Evolutionary conservation across 2,329 filamentous ascomycete genomes (phyloP).

Genomic region (Iodosphaeria phyllophila): DNA sequence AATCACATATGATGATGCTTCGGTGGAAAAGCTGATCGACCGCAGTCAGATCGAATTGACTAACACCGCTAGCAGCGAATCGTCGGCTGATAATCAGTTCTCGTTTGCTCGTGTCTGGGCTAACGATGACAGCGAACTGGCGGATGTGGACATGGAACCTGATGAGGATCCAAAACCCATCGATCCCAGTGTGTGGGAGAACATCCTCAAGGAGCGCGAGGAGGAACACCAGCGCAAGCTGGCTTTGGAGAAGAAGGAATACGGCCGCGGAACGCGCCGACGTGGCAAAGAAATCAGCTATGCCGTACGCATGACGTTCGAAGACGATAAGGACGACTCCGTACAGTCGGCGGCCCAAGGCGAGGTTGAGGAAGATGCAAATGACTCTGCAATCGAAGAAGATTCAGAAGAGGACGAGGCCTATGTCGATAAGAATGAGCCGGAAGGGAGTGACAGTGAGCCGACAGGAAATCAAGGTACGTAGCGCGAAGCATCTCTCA

Average conservation of each 20-base stretch:
- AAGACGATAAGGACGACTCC: slow-evolving; percentile 8
- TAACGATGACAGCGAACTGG: slow-evolving; percentile 53
- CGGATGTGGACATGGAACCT: slow-evolving; percentile 25
- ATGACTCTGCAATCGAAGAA: slow-evolving; percentile 10
- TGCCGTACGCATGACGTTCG: slow-evolving; percentile 13
- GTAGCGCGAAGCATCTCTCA: slow-evolving; percentile 5
- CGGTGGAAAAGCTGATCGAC: slow-evolving; percentile 83
- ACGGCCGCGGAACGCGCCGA: slow-evolving; percentile 70
- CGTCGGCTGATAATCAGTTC: slow-evolving; percentile 60
- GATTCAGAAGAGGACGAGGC: slow-evolving; percentile 7
- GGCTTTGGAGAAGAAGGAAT: slow-evolving; percentile 47
- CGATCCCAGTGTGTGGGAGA: slow-evolving; percentile 67
- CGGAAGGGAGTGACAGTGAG: slow-evolving; percentile 1
- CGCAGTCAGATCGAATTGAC: slow-evolving; percentile 65
- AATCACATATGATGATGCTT: slow-evolving; percentile 63
- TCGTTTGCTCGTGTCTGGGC: slow-evolving; percentile 85
- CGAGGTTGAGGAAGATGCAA: slow-evolving; percentile 12
- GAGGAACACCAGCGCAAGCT: slow-evolving; percentile 57
- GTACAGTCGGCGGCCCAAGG: slow-evolving; percentile 9
- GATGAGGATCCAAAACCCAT: slow-evolving; percentile 33
- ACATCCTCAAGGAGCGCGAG: slow-evolving; percentile 71
- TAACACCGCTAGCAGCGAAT: slow-evolving; percentile 39
- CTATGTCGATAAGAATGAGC: slow-evolving; percentile 4
- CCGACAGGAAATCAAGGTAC: slow-evolving; percentile 8
- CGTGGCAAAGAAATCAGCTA: slow-evolving; percentile 26